These are phyloP conservation scores for Lachancea waltii DNA, from an alignment of 805 yeast genomes.

Conservation along the genomic window DNA sequence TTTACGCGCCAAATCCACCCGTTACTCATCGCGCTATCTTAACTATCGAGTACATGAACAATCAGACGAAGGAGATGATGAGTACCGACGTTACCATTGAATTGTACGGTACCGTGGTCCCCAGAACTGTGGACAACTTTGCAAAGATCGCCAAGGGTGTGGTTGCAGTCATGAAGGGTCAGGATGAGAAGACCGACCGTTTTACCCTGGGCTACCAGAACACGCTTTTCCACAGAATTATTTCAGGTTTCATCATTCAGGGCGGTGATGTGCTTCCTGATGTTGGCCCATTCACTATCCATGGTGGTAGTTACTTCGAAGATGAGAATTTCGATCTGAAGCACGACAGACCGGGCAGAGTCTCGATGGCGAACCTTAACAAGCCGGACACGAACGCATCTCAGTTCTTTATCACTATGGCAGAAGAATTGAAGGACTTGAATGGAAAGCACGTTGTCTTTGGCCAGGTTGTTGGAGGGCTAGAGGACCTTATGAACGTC, in stretches of 20 bases:
- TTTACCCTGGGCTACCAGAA: conserved; percentile 42
- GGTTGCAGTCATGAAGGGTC: conserved; percentile 29
- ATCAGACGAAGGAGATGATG: conserved; percentile 10
- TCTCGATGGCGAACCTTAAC: conserved; percentile 71
- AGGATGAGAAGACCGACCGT: conserved; percentile 19
- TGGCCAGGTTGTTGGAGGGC: conserved; percentile 68
- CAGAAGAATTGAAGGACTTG: conserved; percentile 38
- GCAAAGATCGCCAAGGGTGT: conserved; percentile 42
- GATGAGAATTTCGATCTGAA: conserved; percentile 72
- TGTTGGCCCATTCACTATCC: conserved; percentile 73
- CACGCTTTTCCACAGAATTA: conserved; percentile 67
- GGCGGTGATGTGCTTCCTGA: conserved; percentile 84
- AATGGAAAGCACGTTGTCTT: conserved; percentile 68
- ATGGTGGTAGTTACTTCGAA: conserved; percentile 56
- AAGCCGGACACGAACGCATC: conserved; percentile 56
- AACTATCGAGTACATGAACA: conserved; percentile 24
- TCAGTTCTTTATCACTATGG: conserved; percentile 55
- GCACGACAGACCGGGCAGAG: conserved; percentile 62
- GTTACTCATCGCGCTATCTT: conserved; percentile 23
- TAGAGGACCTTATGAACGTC: conserved; percentile 48
- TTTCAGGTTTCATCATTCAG: conserved; percentile 70
- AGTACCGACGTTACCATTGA: conserved; percentile 44
- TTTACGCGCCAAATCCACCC: conserved; percentile 33
- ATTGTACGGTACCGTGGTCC: conserved; percentile 59
- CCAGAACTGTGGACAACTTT: conserved; percentile 58